Conservation (phyloP, 2,329 filamentous ascomycete genomes). For the Teratosphaeria gauchensis region DNA sequence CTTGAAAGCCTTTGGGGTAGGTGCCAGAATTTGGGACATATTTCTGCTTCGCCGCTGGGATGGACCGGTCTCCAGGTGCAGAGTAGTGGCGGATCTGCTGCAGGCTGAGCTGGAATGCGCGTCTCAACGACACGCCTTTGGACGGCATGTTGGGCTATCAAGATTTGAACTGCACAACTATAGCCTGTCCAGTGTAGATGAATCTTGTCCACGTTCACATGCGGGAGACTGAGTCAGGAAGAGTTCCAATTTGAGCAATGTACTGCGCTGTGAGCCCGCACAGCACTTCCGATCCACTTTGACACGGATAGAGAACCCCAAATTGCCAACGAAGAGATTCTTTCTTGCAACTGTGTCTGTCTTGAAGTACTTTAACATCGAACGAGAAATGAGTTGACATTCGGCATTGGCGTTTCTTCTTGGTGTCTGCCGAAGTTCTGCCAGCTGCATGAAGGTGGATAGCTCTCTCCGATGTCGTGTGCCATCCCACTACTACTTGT, state of each 20-base stretch:
- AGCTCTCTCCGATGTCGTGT: too few relatives aligned
- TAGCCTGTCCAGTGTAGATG: neutral
- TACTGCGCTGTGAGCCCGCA: too few relatives aligned
- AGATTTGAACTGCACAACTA: neutral
- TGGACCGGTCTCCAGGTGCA: conserved; percentile 46
- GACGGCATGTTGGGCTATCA: conserved; percentile 11
- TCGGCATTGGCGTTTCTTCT: neutral
- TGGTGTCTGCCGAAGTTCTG: neutral
- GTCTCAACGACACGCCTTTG: conserved; percentile 10
- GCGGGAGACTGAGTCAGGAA: neutral
- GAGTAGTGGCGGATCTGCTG: conserved; percentile 49
- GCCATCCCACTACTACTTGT: too few relatives aligned
- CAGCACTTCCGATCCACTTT: too few relatives aligned
- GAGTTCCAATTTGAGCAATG: too few relatives aligned
- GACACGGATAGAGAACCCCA: too few relatives aligned
- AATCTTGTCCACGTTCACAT: neutral
- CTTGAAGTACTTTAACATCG: too few relatives aligned
- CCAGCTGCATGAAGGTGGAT: neutral
- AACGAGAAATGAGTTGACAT: neutral
- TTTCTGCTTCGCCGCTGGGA: conserved; percentile 76
- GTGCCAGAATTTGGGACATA: conserved; percentile 78
- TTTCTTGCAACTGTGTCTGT: too few relatives aligned
- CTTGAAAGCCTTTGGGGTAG: conserved; percentile 83
- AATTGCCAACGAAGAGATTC: too few relatives aligned
- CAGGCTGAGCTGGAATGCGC: conserved; percentile 15